Percentiles rank a stretch among this genome's conserved stretches.
Evolutionary conservation across 1,284 basidiomycete genomes (phyloP).

Genomic region (Ustilago loliicola): DNA sequence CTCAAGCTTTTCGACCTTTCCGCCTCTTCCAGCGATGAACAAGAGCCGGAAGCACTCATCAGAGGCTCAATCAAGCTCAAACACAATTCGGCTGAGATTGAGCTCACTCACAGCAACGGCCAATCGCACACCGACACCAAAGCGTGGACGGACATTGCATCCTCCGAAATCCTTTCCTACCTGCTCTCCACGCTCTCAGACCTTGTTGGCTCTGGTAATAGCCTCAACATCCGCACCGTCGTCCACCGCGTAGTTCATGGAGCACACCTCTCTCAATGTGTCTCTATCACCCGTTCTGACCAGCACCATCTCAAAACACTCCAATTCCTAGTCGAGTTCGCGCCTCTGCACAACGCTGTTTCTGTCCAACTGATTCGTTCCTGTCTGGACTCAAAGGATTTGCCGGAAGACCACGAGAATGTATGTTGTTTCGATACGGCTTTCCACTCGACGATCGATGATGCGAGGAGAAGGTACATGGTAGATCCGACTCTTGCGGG

Average conservation of each 20-base stretch:
- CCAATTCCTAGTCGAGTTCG: constrained; percentile 24
- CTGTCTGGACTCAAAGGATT: constrained; percentile 10
- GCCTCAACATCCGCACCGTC: constrained; percentile 17
- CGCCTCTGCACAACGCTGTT: constrained; percentile 42
- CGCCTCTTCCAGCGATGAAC: background rate
- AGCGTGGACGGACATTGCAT: constrained; percentile 6
- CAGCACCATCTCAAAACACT: constrained; percentile 21
- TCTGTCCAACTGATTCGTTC: constrained; percentile 25
- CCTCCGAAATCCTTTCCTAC: background rate
- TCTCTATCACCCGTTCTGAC: constrained; percentile 11
- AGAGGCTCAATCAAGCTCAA: constrained; percentile 12
- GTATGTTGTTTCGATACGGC: constrained; percentile 35
- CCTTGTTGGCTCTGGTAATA: background rate
- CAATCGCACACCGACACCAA: constrained; percentile 2
- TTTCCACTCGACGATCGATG: constrained; percentile 31
- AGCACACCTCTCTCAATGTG: constrained; percentile 22
- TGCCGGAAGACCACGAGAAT: constrained; percentile 14
- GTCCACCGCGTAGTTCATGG: constrained; percentile 46
- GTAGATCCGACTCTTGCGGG: constrained; percentile 20
- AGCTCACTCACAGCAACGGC: background rate
- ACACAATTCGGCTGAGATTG: background rate
- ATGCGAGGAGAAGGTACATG: constrained; percentile 15
- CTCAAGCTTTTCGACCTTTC: constrained; percentile 31
- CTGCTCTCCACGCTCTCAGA: background rate
- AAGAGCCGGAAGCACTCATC: background rate